Conservation (phyloP, 1,139 yeast genomes). For the Kodamaea suecica region DNA sequence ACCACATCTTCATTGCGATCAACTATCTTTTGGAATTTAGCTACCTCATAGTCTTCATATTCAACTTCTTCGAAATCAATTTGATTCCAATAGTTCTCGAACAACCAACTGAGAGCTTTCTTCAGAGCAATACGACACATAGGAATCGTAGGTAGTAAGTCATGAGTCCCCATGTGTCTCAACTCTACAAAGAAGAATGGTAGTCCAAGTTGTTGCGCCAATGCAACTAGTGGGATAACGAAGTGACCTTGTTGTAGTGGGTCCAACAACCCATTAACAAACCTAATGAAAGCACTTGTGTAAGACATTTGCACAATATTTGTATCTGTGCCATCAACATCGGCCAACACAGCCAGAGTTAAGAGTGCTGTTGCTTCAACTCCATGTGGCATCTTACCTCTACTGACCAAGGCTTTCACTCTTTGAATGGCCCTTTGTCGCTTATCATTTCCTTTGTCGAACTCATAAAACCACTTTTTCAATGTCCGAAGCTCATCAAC, state of each 20-base stretch:
- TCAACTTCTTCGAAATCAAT: constrained; percentile 28
- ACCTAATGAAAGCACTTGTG: constrained; percentile 76
- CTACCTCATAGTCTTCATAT: constrained; percentile 19
- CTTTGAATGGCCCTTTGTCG: constrained; percentile 37
- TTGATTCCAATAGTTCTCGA: constrained; percentile 68
- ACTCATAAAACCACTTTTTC: constrained; percentile 57
- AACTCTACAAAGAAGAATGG: constrained; percentile 88
- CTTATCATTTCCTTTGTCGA: constrained; percentile 22
- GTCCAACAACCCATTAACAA: constrained; percentile 89
- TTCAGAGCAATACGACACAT: constrained; percentile 57
- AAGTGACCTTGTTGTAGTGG: constrained; percentile 76
- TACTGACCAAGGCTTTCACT: constrained; percentile 42
- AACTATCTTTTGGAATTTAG: not conserved
- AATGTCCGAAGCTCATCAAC: constrained; percentile 51
- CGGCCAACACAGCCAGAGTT: constrained; percentile 46
- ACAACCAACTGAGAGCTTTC: constrained; percentile 74
- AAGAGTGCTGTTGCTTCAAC: constrained; percentile 59
- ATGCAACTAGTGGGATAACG: constrained; percentile 73
- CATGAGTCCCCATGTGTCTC: constrained; percentile 92
- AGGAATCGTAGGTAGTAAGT: constrained; percentile 67
- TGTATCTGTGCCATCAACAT: constrained; percentile 20
- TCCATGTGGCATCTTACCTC: constrained; percentile 47
- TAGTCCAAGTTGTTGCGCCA: constrained; percentile 67
- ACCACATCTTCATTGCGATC: not conserved
- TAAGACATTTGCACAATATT: constrained; percentile 49